Evolutionary conservation across 23 red algal genomes (phyloP).

Genomic region (Agarophyton chilense): DNA sequence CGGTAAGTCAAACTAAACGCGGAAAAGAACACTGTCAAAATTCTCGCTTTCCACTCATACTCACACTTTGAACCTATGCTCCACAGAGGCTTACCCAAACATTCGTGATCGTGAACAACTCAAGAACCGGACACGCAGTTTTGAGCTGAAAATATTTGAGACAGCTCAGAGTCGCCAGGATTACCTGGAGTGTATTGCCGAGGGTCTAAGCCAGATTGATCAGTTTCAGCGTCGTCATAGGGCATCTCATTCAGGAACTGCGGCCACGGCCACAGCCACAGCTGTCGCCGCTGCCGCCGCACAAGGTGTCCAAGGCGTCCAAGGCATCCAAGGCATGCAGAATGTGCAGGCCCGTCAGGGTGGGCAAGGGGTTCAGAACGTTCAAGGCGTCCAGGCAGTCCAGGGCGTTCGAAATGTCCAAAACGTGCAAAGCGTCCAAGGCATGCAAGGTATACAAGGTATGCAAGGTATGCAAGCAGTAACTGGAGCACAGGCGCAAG

Average conservation of each 20-base stretch:
- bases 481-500: slow-evolving; percentile 4
- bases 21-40: too few relatives aligned
- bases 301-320: slow-evolving; percentile 3
- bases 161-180: slow-evolving; percentile 43
- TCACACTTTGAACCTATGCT: not conserved
- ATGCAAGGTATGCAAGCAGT: not conserved
- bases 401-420: slow-evolving; percentile 6
- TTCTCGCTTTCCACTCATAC: not conserved
- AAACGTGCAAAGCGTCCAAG: not conserved
- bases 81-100: not conserved
- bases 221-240: too few relatives aligned
- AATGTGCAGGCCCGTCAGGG: not conserved
- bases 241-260: too few relatives aligned
- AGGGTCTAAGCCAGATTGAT: slow-evolving; percentile 54
- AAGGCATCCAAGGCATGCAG: too few relatives aligned
- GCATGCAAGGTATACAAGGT: not conserved
- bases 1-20: slow-evolving; percentile 1
- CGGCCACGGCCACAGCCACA: too few relatives aligned
- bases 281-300: not conserved
- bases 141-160: slow-evolving; percentile 42
- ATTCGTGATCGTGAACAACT: not conserved
- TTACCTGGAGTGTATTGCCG: slow-evolving; percentile 55
- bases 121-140: slow-evolving; percentile 34
- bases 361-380: not conserved
- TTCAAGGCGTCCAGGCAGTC: not conserved